Percentiles rank a stretch among this genome's conserved stretches.
Evolutionary conservation across 768 basidiomycete species (phyloP).

Genomic region (Podaxis rugospora): DNA sequence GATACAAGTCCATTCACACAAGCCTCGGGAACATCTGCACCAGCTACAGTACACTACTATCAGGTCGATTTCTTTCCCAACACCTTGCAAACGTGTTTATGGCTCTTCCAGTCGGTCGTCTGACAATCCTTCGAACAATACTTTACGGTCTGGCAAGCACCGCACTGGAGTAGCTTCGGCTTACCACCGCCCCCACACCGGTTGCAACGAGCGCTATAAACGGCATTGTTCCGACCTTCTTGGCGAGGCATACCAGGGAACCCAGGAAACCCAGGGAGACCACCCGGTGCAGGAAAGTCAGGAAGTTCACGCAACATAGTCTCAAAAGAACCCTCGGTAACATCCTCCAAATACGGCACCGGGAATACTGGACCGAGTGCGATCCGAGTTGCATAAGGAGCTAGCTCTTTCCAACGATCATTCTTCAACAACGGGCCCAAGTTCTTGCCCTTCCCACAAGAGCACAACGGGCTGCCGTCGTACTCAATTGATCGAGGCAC

Average conservation of each 20-base stretch:
- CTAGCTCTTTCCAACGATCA: constrained; percentile 33
- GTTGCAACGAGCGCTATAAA: constrained; percentile 8
- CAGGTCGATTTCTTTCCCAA: background rate
- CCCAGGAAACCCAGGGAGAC: background rate
- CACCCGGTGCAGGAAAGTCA: background rate
- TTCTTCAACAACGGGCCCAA: constrained; percentile 30
- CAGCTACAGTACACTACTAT: background rate
- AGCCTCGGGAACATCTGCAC: too few relatives aligned
- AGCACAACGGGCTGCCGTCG: constrained; percentile 40
- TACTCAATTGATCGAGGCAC: constrained; percentile 37
- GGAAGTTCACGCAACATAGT: background rate
- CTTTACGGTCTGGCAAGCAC: constrained; percentile 30
- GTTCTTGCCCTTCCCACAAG: constrained; percentile 48
- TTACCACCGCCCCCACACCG: constrained; percentile 16
- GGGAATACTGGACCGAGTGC: constrained; percentile 54
- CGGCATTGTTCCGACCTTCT: too few relatives aligned
- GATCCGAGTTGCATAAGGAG: constrained; percentile 40
- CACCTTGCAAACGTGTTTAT: constrained; percentile 31
- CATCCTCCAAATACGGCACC: constrained; percentile 40
- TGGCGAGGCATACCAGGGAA: too few relatives aligned
- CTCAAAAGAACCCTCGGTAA: background rate
- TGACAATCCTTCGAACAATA: constrained; percentile 46
- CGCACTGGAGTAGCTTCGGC: constrained; percentile 27
- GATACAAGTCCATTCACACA: too few relatives aligned
- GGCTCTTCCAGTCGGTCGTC: constrained; percentile 40